A percentile compares a stretch with the other conserved stretches of the same genome.
Conservation (phyloP, 164 flowering plant species). For the Liriodendron chinense region DNA sequence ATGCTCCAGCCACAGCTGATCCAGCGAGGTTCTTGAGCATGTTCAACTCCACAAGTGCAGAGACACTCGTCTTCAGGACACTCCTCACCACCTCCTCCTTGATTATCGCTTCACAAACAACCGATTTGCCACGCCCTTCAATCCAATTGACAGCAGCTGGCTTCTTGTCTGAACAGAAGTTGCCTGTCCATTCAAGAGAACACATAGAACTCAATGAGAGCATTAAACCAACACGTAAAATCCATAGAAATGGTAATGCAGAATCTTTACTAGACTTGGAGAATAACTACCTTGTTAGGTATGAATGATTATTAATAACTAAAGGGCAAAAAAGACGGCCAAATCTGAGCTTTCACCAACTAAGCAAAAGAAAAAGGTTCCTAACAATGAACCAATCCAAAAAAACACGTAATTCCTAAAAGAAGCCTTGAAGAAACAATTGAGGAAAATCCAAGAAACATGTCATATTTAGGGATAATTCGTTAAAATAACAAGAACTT, state of each 20-base stretch:
- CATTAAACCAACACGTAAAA: background rate
- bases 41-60: conserved; percentile 88
- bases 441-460: background rate
- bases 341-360: too few species aligned
- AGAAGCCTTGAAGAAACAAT: too few species aligned
- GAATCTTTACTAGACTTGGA: too few species aligned
- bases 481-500: too few species aligned
- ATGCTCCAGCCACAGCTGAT: conserved; percentile 83
- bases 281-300: too few species aligned
- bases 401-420: background rate
- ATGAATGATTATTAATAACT: too few species aligned
- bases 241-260: background rate
- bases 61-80: conserved; percentile 69
- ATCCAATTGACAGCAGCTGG: conserved; percentile 91
- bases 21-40: conserved; percentile 81
- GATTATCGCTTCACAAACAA: conserved; percentile 79
- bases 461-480: background rate
- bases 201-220: background rate
- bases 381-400: too few species aligned
- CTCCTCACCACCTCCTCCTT: conserved; percentile 70
- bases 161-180: conserved; percentile 81
- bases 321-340: too few species aligned
- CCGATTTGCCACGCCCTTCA: conserved; percentile 85
- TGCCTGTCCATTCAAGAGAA: conserved; percentile 33
- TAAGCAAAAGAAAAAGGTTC: too few species aligned